phyloP scores from a whole-genome alignment of 768 basidiomycete species.

The Dioszegia crocea region DNA sequence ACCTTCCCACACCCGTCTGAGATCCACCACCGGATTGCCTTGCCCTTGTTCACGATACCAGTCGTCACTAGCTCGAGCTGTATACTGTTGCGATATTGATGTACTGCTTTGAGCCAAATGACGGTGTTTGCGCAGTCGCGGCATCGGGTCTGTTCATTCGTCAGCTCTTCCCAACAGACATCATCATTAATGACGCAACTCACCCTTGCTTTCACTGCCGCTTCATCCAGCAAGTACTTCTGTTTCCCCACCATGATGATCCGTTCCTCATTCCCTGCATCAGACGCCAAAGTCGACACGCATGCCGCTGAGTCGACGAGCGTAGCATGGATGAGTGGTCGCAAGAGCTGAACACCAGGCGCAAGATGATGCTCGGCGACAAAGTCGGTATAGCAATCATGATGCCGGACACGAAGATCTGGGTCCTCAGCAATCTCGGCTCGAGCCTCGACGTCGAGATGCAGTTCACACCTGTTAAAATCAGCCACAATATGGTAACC shows the following conservation, averaged over 20 bases:
- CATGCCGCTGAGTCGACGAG: too few species aligned
- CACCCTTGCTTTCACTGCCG: not conserved
- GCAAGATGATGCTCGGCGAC: not conserved
- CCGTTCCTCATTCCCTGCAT: not conserved
- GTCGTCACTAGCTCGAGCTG: slow-evolving; percentile 4
- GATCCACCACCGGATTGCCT: slow-evolving; percentile 1
- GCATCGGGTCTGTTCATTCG: not conserved
- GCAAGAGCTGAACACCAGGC: not conserved
- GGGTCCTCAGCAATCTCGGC: not conserved
- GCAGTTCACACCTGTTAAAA: not conserved
- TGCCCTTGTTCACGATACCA: not conserved
- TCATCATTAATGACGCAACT: not conserved
- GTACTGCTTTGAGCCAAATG: not conserved
- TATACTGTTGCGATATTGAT: not conserved
- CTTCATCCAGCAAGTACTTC: not conserved
- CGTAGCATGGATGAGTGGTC: not conserved
- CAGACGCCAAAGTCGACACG: not conserved
- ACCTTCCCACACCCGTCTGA: not conserved
- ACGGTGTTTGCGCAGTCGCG: not conserved
- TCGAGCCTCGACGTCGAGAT: not conserved
- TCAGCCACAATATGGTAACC: not conserved
- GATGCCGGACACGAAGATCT: not conserved
- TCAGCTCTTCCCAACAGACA: not conserved
- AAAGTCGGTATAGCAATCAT: slow-evolving; percentile 3
- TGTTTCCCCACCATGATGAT: not conserved